These are phyloP conservation scores for Blastobotrys elegans DNA, from an alignment of 1,139 yeast genomes.

Conservation along the genomic window DNA sequence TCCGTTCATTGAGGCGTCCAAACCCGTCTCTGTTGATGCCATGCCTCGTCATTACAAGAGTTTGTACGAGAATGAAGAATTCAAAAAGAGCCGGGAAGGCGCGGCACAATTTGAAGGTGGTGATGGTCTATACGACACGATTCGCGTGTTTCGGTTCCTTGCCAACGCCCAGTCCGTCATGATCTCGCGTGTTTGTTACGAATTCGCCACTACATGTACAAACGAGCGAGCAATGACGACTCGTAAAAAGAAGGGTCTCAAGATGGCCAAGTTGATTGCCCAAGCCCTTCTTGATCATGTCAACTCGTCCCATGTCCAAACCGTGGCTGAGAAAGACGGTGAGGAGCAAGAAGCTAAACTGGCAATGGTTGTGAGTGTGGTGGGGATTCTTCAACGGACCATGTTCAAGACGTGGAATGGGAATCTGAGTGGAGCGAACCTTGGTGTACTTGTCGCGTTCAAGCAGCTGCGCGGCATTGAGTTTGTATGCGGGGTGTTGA, in stretches of 20 bases:
- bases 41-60: slow-evolving; percentile 18
- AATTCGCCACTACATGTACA: slow-evolving; percentile 23
- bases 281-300: slow-evolving; percentile 27
- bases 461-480: slow-evolving; percentile 32
- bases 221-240: slow-evolving; percentile 25
- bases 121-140: slow-evolving; percentile 19
- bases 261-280: slow-evolving; percentile 31
- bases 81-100: slow-evolving; percentile 26
- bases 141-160: slow-evolving; percentile 30
- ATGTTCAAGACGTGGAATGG: slow-evolving; percentile 24
- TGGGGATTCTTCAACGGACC: slow-evolving; percentile 24
- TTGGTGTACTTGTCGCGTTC: slow-evolving; percentile 31
- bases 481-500: slow-evolving; percentile 24
- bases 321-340: slow-evolving; percentile 1
- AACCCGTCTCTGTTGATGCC: slow-evolving; percentile 24
- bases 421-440: slow-evolving; percentile 16
- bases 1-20: slow-evolving; percentile 23
- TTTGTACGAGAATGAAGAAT: slow-evolving; percentile 25
- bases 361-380: slow-evolving; percentile 20
- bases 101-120: slow-evolving; percentile 1
- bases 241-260: slow-evolving; percentile 27
- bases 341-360: slow-evolving; percentile 13
- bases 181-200: slow-evolving; percentile 29
- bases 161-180: slow-evolving; percentile 28
- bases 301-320: slow-evolving; percentile 15